Conservation (phyloP, 1,284 basidiomycete genomes). For the Ceratorhiza oryzae-sativae region DNA sequence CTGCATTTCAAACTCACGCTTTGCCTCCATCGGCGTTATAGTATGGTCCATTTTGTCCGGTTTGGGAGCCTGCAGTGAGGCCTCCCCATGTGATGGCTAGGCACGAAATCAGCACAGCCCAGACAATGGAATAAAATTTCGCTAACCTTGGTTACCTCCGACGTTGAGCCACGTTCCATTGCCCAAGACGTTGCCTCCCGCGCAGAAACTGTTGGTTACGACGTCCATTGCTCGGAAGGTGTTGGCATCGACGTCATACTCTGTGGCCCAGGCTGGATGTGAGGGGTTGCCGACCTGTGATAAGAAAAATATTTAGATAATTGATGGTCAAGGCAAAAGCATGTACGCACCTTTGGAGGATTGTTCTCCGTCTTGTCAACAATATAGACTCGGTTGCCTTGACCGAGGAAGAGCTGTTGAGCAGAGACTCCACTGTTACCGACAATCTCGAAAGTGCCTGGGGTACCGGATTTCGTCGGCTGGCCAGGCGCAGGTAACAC, state of each 20-base stretch:
- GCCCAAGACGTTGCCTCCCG: constrained; percentile 62
- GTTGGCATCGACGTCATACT: constrained; percentile 55
- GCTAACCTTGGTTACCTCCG: constrained; percentile 65
- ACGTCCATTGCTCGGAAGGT: constrained; percentile 66
- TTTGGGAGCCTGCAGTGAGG: constrained; percentile 26
- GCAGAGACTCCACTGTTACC: constrained; percentile 60
- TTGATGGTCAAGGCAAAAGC: neutral
- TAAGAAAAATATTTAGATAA: constrained; percentile 54
- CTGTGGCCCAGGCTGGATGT: constrained; percentile 46
- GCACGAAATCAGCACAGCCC: constrained; percentile 29
- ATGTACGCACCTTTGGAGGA: constrained; percentile 51
- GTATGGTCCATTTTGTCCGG: constrained; percentile 22
- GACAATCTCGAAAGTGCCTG: constrained; percentile 57
- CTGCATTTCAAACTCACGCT: constrained; percentile 69
- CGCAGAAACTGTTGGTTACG: constrained; percentile 81
- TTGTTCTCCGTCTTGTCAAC: constrained; percentile 58
- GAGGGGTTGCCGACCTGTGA: constrained; percentile 13
- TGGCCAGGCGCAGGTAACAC: constrained; percentile 39
- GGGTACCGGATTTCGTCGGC: constrained; percentile 41
- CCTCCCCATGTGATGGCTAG: constrained; percentile 25
- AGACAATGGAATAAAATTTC: neutral
- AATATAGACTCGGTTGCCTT: constrained; percentile 57
- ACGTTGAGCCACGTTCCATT: constrained; percentile 60
- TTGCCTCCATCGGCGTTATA: constrained; percentile 42
- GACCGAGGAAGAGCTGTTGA: constrained; percentile 54